Conservation (phyloP, 768 basidiomycete species). For the Collybiopsis confluens region DNA sequence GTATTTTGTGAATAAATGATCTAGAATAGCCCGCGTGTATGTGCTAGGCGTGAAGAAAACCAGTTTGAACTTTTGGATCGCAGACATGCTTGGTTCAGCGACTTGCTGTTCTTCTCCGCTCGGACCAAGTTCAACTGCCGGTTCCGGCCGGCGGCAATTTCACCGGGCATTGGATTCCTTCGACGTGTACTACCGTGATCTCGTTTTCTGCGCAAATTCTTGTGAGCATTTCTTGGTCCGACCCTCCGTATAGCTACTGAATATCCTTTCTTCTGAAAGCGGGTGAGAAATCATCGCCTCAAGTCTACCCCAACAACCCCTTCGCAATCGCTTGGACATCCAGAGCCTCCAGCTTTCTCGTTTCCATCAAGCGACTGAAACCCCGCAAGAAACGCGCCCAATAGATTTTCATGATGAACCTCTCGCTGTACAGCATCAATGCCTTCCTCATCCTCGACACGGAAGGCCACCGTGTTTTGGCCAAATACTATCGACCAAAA, state of each 20-base stretch:
- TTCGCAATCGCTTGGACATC: too few relatives aligned
- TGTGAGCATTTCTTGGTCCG: neutral
- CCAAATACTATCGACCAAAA: slow-evolving; percentile 91
- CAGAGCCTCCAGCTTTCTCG: too few relatives aligned
- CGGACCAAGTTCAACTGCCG: too few relatives aligned
- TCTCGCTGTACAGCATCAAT: slow-evolving; percentile 83
- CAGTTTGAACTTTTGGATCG: slow-evolving; percentile 38
- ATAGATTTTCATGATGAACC: slow-evolving; percentile 51
- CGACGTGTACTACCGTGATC: neutral
- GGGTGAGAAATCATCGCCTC: too few relatives aligned
- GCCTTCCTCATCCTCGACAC: slow-evolving; percentile 90
- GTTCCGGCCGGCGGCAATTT: too few relatives aligned
- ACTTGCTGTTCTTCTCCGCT: too few relatives aligned
- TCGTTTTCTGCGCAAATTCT: neutral
- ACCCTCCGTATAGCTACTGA: neutral
- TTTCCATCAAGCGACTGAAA: too few relatives aligned
- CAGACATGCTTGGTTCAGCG: slow-evolving; percentile 12
- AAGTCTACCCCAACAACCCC: too few relatives aligned
- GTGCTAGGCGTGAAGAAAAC: slow-evolving; percentile 47
- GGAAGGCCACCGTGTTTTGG: slow-evolving; percentile 92
- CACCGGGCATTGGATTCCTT: neutral
- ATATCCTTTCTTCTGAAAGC: too few relatives aligned
- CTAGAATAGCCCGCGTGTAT: slow-evolving; percentile 36
- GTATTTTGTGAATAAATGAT: slow-evolving; percentile 40
- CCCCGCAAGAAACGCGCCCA: too few relatives aligned